A percentile compares a stretch with the other conserved stretches of the same genome.
phyloP scores from a whole-genome alignment of 2,329 filamentous ascomycete species.

The Calonectria ilicicola region DNA sequence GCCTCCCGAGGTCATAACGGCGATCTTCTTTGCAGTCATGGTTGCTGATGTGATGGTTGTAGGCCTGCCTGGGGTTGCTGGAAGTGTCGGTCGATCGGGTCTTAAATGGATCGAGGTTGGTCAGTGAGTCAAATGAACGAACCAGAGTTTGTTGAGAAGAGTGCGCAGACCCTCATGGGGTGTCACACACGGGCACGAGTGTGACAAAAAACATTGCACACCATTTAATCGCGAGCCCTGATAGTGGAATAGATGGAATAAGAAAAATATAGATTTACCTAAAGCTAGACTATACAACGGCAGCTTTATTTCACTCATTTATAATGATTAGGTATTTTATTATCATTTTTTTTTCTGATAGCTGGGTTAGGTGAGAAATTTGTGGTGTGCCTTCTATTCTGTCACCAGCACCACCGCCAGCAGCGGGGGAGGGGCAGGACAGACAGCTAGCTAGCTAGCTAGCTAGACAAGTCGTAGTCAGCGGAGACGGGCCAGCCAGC shows the following conservation, averaged over 20 bases:
- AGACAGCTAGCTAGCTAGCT: too few relatives aligned
- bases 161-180: slow-evolving; percentile 33
- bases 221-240: too few relatives aligned
- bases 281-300: too few relatives aligned
- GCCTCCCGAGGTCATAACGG: slow-evolving; percentile 93
- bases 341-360: too few relatives aligned
- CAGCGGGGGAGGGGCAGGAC: slow-evolving; percentile 25
- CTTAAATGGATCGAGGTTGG: slow-evolving; percentile 28
- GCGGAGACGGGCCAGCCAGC: slow-evolving; percentile 23
- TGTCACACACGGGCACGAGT: slow-evolving; percentile 20
- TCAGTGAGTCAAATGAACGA: slow-evolving; percentile 5
- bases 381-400: too few relatives aligned
- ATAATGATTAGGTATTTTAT: too few relatives aligned
- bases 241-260: too few relatives aligned
- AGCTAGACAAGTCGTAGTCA: slow-evolving; percentile 39
- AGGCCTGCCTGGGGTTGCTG: slow-evolving; percentile 18
- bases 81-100: slow-evolving; percentile 27
- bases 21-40: slow-evolving; percentile 75
- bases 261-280: too few relatives aligned
- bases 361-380: too few relatives aligned
- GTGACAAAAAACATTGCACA: too few relatives aligned
- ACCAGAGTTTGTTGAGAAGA: slow-evolving; percentile 42
- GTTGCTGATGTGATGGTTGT: slow-evolving; percentile 38
- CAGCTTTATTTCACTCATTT: too few relatives aligned
- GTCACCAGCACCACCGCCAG: too few relatives aligned